These are phyloP conservation scores for Penicillium manginii DNA, from an alignment of 495 filamentous ascomycete genomes.

Conservation along the genomic window DNA sequence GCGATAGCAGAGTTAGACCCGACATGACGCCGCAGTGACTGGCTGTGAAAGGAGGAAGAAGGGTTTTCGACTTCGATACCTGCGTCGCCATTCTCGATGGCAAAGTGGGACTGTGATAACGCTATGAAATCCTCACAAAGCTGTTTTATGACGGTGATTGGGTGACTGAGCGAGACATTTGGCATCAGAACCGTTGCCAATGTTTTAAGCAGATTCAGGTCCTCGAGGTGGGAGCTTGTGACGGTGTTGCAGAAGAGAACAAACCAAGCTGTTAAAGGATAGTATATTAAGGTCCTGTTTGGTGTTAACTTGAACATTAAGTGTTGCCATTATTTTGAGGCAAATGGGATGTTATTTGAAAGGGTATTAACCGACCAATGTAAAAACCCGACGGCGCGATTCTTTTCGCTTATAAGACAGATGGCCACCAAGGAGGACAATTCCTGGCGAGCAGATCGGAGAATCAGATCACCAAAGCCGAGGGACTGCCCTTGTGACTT, in stretches of 20 bases:
- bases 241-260: not conserved
- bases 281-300: not conserved
- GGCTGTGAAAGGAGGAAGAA: too few relatives aligned
- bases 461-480: constrained; percentile 12
- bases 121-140: not conserved
- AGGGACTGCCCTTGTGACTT: not conserved
- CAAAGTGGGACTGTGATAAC: not conserved
- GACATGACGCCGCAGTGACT: too few relatives aligned
- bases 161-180: not conserved
- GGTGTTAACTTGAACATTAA: not conserved
- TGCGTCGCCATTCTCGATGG: not conserved
- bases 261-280: not conserved
- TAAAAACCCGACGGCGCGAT: constrained; percentile 22
- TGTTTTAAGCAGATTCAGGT: not conserved
- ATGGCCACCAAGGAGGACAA: constrained; percentile 24
- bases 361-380: constrained; percentile 19
- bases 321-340: not conserved
- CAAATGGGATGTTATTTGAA: not conserved
- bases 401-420: constrained; percentile 21
- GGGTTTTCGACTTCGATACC: too few relatives aligned
- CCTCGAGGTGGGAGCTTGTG: not conserved
- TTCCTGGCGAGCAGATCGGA: constrained; percentile 26
- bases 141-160: not conserved
- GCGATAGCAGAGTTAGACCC: too few relatives aligned
- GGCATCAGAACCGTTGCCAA: not conserved